Conservation (phyloP, 1,284 basidiomycete species). For the Gomphus sp. region DNA sequence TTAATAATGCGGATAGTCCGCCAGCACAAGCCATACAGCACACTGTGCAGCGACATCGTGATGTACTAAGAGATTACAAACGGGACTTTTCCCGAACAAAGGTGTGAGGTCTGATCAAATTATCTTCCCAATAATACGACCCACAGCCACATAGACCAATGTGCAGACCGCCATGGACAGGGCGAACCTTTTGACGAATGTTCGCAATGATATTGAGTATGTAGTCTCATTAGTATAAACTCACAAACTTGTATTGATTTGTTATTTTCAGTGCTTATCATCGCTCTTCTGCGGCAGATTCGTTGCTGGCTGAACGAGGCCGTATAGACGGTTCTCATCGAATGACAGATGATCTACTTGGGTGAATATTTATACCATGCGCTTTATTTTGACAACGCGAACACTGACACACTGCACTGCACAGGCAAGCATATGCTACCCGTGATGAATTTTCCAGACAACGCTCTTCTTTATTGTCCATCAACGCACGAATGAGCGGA, state of each 20-base stretch:
- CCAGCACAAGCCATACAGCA: conserved; percentile 82
- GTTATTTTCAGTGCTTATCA: conserved; percentile 64
- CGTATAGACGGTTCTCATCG: conserved; percentile 87
- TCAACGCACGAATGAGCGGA: conserved; percentile 76
- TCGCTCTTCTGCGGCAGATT: conserved; percentile 73
- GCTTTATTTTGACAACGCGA: neutral
- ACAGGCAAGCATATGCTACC: conserved; percentile 95
- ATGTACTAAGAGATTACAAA: conserved; percentile 82
- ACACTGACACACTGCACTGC: conserved; percentile 1
- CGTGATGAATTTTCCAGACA: conserved; percentile 92
- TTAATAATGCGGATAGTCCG: conserved; percentile 63
- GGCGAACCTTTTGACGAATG: conserved; percentile 82
- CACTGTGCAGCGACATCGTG: conserved; percentile 83
- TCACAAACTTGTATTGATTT: neutral
- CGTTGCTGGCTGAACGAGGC: conserved; percentile 79
- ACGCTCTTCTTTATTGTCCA: conserved; percentile 61
- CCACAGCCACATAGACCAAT: conserved; percentile 45
- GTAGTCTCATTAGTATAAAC: conserved; percentile 21
- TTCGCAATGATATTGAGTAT: conserved; percentile 92
- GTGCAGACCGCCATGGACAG: conserved; percentile 81
- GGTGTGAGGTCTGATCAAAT: conserved; percentile 31
- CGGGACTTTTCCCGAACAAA: conserved; percentile 80
- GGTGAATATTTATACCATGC: conserved; percentile 43
- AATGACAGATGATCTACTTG: conserved; percentile 90
- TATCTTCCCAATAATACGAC: neutral